Percentiles rank a stretch among this genome's conserved stretches.
phyloP scores from a whole-genome alignment of 2,329 filamentous ascomycete species.

The Fusarium sp. region DNA sequence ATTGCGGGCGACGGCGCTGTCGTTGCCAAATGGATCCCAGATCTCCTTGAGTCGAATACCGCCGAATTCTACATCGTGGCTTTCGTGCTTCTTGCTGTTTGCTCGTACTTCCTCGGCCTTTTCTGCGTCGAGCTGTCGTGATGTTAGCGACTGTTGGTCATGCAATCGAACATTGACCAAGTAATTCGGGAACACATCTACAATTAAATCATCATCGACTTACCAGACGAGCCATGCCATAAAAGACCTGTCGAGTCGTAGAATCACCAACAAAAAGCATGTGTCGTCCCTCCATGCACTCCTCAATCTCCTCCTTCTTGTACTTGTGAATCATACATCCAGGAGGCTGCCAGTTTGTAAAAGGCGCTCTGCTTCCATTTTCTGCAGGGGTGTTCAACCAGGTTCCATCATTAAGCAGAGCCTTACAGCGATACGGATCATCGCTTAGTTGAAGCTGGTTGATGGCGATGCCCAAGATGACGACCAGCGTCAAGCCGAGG shows the following conservation, averaged over 20 bases:
- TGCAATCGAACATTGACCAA: neutral
- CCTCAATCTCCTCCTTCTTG: constrained; percentile 57
- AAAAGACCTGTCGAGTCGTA: constrained; percentile 67
- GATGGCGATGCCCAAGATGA: constrained; percentile 30
- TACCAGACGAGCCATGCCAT: constrained; percentile 53
- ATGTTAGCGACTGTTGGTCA: constrained; percentile 2
- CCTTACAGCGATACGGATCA: constrained; percentile 64
- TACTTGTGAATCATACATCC: constrained; percentile 69
- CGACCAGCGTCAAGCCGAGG: constrained; percentile 35
- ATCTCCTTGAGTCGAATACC: constrained; percentile 53
- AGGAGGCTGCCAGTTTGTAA: constrained; percentile 65
- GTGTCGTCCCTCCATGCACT: constrained; percentile 61
- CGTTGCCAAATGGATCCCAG: constrained; percentile 66
- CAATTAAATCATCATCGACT: constrained; percentile 3
- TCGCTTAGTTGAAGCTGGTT: constrained; percentile 29
- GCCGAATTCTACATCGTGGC: constrained; percentile 32
- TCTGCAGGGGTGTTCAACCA: constrained; percentile 54
- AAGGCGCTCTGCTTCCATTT: constrained; percentile 45
- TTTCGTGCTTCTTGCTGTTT: constrained; percentile 30
- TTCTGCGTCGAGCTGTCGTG: constrained; percentile 30
- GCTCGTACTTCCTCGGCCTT: constrained; percentile 20
- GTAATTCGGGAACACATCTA: neutral
- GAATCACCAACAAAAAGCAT: constrained; percentile 70
- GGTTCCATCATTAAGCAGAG: constrained; percentile 59
- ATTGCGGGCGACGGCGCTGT: constrained; percentile 20